Evolutionary conservation across 768 basidiomycete species (phyloP).

Genomic region (Exidia glandulosa): DNA sequence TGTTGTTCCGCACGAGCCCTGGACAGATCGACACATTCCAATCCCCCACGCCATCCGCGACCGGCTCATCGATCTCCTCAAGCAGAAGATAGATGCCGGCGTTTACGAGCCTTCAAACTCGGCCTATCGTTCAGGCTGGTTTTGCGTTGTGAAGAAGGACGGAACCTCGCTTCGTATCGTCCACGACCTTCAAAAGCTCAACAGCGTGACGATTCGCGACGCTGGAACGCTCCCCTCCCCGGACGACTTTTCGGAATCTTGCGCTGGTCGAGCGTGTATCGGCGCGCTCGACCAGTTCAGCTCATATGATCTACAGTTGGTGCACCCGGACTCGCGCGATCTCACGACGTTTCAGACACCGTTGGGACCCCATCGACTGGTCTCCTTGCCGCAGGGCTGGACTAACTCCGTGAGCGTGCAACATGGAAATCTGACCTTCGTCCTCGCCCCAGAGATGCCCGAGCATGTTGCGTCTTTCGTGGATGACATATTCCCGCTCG

Average conservation of each 20-base stretch:
- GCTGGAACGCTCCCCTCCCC: conserved; percentile 23
- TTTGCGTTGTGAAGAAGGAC: too few species aligned
- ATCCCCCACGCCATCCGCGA: conserved; percentile 19
- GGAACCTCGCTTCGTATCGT: conserved; percentile 23
- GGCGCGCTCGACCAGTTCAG: too few species aligned
- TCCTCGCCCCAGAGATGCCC: conserved; percentile 30
- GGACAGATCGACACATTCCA: conserved; percentile 19
- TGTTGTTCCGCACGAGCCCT: conserved; percentile 24
- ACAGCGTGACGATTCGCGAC: too few species aligned
- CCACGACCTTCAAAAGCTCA: conserved; percentile 27
- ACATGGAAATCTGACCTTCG: conserved; percentile 27
- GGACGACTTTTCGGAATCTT: conserved; percentile 23
- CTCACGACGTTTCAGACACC: conserved; percentile 31
- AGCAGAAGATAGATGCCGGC: conserved; percentile 25
- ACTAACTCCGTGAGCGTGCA: conserved; percentile 30
- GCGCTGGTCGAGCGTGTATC: too few species aligned
- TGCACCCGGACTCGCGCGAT: too few species aligned
- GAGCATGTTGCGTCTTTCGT: conserved; percentile 25
- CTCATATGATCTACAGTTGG: too few species aligned
- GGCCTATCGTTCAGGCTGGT: conserved; percentile 29
- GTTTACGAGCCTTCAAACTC: conserved; percentile 29
- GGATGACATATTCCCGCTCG: conserved; percentile 27
- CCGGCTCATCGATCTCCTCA: conserved; percentile 21
- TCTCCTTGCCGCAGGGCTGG: conserved; percentile 28
- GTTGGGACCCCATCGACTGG: conserved; percentile 20